Evolutionary conservation across 2,329 filamentous ascomycete species (phyloP), one percentile per base, ranked within the genome.

Genomic region (Aureobasidium uvarum): DNA sequence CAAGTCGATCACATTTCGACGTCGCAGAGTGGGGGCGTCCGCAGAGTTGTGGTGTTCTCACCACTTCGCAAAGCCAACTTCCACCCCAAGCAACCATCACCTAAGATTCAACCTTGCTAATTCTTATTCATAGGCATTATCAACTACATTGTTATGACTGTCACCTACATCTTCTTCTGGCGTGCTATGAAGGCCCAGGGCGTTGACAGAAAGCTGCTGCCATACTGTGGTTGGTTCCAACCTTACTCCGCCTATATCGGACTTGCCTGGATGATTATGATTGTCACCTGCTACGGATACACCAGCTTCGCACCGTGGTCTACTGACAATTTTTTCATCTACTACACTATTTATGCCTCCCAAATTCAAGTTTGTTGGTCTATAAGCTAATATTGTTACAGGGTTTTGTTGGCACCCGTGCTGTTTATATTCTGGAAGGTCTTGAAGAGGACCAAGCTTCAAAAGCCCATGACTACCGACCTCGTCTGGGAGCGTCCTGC

Each of bases 351-450:
- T n/a, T n/a, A n/a, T n/a, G n/a, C n/a, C n/a, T n/a, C n/a, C n/a
- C n/a, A n/a, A n/a, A n/a, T n/a, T n/a, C n/a, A n/a, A n/a, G n/a
- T n/a, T n/a, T n/a, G n/a, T n/a, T n/a, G n/a, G n/a, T n/a, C n/a
- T n/a, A n/a, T n/a, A n/a, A n/a, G n/a, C 33, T 36, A 36, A 36
- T 36, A 11, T 1, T 13, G 2, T 2, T 4, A 25, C 25, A 25
- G 25, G 25, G 79, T 79, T 0, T 86, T 54, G 50, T 86, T 68
- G 83, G 60, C 81, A 0, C 80, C 82, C 8, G 72, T 84, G 41
- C 75, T 86, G 33, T 89, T 83, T 72, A 62, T 82, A 23, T 79
- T 79, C 70, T 91, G 86, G 85, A 91, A 90, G 76, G 8, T 89
- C 1, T 23, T 86, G 73, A 85, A 86, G 77, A 79, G 78, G 65